Evolutionary conservation across 768 basidiomycete species (phyloP), one percentile per base, ranked within the genome.

Genomic region (Boletus speciosus): DNA sequence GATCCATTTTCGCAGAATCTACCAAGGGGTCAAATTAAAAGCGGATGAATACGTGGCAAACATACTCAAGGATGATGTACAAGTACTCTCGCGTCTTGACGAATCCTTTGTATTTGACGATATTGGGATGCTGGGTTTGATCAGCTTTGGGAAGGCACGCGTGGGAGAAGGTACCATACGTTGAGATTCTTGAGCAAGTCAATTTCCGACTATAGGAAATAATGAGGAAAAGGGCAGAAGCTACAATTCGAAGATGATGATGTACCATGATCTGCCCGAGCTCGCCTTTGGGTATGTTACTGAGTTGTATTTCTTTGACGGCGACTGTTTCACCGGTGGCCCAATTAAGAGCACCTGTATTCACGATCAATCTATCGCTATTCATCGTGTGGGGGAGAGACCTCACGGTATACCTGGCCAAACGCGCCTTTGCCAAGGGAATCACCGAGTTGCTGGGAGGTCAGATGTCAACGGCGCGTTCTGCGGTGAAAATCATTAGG

Each of bases 91-190:
- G 84, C 48, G 93, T 95, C 74, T 94, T 93, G 68, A 93, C 92
- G 64, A 96, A 98, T 12, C 97, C 97, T 66, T 96, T 95, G 76
- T 99, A 99, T 73, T 99, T 96, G 67, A 98, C 97, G 67, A 99
- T 98, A 69, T 98, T 98, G 39, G 86, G 78, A 68, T 98, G 93
- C 94, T 96, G 70, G 38, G 53, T 23, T 51, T 36, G 44, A 56
- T 71, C 35, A 59, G 56, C 37, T 45, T 44, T 52, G 49, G 42
- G 36, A 57, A 43, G 10, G 35, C 16, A 52, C 11, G 23, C 31
- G 32, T 27, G 16, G 16, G 27, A 55, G 32, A 43, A n/a, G 32
- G 11, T 3, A 48, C 68, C 81, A 65, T 71, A 95, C 94, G 62
- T 96, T 90, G 56, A 99, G 80, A 70, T 97, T 98, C 81, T 98